Base-by-base conservation (phyloP, 2,329 filamentous ascomycete genomes). In the Paramyrothecium roridum region DNA sequence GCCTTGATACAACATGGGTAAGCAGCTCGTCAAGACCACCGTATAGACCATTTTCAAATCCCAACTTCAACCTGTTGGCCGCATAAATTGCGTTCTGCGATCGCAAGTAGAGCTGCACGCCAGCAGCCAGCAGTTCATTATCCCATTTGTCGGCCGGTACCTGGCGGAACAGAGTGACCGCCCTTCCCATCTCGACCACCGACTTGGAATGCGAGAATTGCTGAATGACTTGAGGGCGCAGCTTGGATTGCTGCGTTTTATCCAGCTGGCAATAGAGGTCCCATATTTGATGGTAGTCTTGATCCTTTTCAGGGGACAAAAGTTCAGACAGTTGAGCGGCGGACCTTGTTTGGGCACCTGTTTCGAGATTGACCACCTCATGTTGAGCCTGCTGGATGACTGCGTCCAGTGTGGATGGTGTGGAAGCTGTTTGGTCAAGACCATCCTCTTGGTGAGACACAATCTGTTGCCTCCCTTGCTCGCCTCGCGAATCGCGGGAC, bases 11-110 rank as follows among this genome's bases (percentile, higher is more conserved):
- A 71, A 48, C 26, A 30, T 74, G 67, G 8, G 75, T 67, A 19
- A 81, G 59, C 7, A 83, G 58, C 19, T 74, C 64, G 48, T 80
- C 78, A 8, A 83, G 61, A 2, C 76, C 78, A 8, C 72, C 67
- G 1, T 68, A 64, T 23, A 76, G 62, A 6, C 67, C 63, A 13
- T 61, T 62, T 6, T 69, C 57, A 11, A 81, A 57, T 3, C 75
- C 76, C 3, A 57, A 62, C 43, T 66, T 68, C 59, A 80, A 79
- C 20, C 74, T 61, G 2, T 68, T 60, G 17, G 80, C 57, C 0
- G 80, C 81, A 12, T 65, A 62, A 3, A 63, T 17, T 4, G 66
- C 53, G 30, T 79, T 71, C 16, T 74, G 70, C 6, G 76, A 65
- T 20, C 68, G 70, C 47, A 82, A 59, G 30, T 76, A 70, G 3